Evolutionary conservation across 2,329 filamentous ascomycete genomes (phyloP).

Genomic region (Diaporthe sp.): DNA sequence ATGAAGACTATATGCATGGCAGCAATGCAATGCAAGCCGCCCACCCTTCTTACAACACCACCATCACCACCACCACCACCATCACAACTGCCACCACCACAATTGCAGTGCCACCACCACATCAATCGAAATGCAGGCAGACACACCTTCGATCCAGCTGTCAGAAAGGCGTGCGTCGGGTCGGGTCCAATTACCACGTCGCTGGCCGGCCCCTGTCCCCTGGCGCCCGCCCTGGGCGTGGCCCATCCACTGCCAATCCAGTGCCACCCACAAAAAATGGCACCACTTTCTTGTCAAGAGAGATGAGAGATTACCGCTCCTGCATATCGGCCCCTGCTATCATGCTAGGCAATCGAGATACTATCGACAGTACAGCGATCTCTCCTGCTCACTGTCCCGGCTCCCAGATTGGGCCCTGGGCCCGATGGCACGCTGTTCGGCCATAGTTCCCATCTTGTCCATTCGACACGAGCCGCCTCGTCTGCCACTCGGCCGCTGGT

Average conservation of each 20-base stretch:
- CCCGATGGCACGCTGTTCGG: constrained; percentile 26
- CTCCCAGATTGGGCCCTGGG: constrained; percentile 27
- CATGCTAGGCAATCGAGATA: constrained; percentile 41
- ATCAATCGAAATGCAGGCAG: constrained; percentile 15
- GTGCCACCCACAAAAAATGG: constrained; percentile 44
- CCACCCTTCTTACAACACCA: constrained; percentile 8
- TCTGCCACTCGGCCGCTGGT: constrained; percentile 24
- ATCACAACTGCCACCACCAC: not conserved
- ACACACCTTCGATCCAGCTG: constrained; percentile 45
- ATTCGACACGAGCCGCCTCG: constrained; percentile 33
- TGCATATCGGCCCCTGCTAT: constrained; percentile 33
- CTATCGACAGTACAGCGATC: constrained; percentile 38
- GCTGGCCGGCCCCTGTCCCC: constrained; percentile 23
- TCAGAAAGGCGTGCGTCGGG: constrained; percentile 39
- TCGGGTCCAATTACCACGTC: constrained; percentile 43
- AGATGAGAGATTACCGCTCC: constrained; percentile 42
- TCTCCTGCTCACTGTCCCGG: constrained; percentile 32
- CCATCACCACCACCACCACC: not conserved
- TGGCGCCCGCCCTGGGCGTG: constrained; percentile 24
- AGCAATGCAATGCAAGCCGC: constrained; percentile 18
- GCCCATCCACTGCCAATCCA: constrained; percentile 24
- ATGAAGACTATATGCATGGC: constrained; percentile 5
- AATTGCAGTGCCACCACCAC: constrained; percentile 5
- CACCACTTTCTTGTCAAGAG: constrained; percentile 44
- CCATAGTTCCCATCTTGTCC: constrained; percentile 30